Percentiles rank a stretch among this genome's conserved stretches.
Conservation (phyloP, 345 rosid genomes). For the Aegle marmelos region DNA sequence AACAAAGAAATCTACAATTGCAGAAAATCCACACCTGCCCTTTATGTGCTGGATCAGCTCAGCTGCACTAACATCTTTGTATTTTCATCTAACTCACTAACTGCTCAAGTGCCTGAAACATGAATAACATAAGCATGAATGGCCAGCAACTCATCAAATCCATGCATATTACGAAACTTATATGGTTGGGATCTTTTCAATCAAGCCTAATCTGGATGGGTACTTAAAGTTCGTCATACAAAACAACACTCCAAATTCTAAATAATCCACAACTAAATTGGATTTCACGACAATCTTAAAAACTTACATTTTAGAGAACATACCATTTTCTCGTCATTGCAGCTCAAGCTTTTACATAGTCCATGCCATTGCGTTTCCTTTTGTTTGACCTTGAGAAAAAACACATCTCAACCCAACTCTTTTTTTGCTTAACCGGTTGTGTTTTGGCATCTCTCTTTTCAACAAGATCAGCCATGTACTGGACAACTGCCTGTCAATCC, state of each 20-base stretch:
- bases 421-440: conserved; percentile 69
- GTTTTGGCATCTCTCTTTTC: conserved; percentile 53
- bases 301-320: conserved; percentile 32
- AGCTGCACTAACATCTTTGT: conserved; percentile 6
- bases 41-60: conserved; percentile 5
- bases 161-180: neutral
- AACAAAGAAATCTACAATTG: conserved; percentile 33
- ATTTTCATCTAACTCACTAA: conserved; percentile 10
- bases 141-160: conserved; percentile 1
- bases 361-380: conserved; percentile 73
- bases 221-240: neutral
- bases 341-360: conserved; percentile 53
- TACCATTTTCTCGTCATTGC: conserved; percentile 1
- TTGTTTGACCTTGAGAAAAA: conserved; percentile 91
- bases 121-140: conserved; percentile 11
- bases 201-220: neutral
- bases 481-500: conserved; percentile 73
- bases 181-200: neutral
- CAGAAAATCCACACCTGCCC: conserved; percentile 10
- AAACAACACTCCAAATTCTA: neutral
- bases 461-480: conserved; percentile 71
- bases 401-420: conserved; percentile 90
- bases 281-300: neutral
- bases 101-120: conserved; percentile 22
- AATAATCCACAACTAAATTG: neutral